A percentile compares a stretch with the other conserved stretches of the same genome.
Conservation (phyloP, 2,329 filamentous ascomycete genomes). For the Sporothrix humicola region DNA sequence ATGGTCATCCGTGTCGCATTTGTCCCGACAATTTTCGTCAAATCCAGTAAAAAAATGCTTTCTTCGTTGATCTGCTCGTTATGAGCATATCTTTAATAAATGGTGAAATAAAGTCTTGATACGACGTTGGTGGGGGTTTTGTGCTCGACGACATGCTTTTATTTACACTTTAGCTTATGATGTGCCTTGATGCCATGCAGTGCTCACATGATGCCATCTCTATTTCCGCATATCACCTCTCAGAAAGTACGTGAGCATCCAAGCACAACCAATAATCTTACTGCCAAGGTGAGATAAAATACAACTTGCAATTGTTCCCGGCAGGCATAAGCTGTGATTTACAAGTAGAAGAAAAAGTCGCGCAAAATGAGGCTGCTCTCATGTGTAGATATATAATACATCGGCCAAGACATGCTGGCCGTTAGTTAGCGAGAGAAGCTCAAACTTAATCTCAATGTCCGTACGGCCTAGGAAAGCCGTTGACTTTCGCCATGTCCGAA, state of each 20-base stretch:
- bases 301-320: background rate
- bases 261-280: background rate
- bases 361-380: background rate
- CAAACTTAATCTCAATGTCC: background rate
- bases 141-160: background rate
- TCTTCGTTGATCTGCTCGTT: no score
- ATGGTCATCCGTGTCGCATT: no score
- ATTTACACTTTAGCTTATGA: background rate
- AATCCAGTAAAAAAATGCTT: no score
- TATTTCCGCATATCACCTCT: background rate
- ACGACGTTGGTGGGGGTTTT: background rate
- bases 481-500: background rate
- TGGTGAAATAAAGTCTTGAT: no score
- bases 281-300: background rate
- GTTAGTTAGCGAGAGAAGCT: background rate
- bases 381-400: background rate
- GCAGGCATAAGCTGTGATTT: background rate
- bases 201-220: background rate
- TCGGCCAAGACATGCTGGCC: background rate
- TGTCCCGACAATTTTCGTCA: no score
- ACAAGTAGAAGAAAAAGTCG: background rate
- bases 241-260: background rate
- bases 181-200: background rate
- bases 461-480: background rate
- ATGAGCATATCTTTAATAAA: no score